Conservation (phyloP, 2,329 filamentous ascomycete species). For the Colletotrichum kahawae region DNA sequence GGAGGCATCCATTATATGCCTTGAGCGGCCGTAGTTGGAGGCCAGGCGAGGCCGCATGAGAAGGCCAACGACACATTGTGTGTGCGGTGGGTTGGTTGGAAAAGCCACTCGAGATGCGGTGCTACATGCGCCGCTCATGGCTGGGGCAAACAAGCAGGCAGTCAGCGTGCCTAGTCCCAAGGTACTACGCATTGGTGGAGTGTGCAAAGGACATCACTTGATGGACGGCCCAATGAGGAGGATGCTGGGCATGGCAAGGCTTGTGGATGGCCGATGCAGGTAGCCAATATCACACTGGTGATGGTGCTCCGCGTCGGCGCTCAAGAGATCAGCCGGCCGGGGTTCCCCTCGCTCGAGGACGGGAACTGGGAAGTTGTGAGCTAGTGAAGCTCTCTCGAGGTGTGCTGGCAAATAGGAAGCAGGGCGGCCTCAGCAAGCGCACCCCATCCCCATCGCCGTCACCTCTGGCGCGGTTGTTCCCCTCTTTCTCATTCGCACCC, state of each 20-base stretch:
- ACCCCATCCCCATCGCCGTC: not conserved
- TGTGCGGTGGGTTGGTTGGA: constrained; percentile 2
- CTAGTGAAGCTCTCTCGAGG: not conserved
- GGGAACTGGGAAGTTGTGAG: not conserved
- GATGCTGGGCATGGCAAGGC: not conserved
- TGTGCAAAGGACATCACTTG: constrained; percentile 12
- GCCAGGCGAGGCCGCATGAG: constrained; percentile 8
- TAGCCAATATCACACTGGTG: constrained; percentile 21
- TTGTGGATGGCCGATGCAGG: constrained; percentile 23
- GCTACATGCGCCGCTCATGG: constrained; percentile 15
- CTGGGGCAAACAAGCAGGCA: not conserved
- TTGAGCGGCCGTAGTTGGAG: constrained; percentile 13
- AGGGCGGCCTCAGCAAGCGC: not conserved
- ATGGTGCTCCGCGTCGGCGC: constrained; percentile 13
- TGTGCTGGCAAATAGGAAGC: constrained; percentile 15
- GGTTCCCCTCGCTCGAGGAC: constrained; percentile 7
- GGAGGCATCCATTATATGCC: constrained; percentile 37
- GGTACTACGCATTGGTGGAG: constrained; percentile 5
- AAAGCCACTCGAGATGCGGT: constrained; percentile 16
- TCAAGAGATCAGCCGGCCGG: constrained; percentile 15
- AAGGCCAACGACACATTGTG: not conserved
- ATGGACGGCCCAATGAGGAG: constrained; percentile 17
- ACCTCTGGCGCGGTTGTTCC: not conserved
- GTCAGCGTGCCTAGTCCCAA: not conserved
- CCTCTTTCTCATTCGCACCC: not conserved